Evolutionary conservation across 106 monocot species (phyloP).

Genomic region (Acanthochlamys bracteata): DNA sequence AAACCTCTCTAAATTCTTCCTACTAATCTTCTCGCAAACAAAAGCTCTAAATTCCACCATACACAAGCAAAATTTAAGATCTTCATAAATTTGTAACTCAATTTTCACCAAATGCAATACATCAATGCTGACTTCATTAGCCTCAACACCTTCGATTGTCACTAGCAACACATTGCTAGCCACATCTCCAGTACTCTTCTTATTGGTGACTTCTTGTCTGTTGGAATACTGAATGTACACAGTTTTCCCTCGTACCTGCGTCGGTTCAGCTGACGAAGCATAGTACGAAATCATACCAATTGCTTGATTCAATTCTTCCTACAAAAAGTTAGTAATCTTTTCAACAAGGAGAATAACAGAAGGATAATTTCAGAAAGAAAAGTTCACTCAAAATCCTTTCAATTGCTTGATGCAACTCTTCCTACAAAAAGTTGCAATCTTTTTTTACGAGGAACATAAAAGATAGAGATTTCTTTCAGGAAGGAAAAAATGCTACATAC

Average conservation of each 20-base stretch:
- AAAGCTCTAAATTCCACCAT: too few species aligned
- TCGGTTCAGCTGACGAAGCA: conserved; percentile 49
- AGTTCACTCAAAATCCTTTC: too few species aligned
- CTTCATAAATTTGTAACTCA: neutral
- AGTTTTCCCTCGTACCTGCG: conserved; percentile 55
- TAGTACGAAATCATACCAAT: conserved; percentile 56
- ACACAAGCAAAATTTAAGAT: too few species aligned
- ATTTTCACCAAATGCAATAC: conserved; percentile 47
- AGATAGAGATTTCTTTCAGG: neutral
- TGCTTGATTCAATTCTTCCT: conserved; percentile 53
- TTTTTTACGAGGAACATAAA: neutral
- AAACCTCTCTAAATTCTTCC: too few species aligned
- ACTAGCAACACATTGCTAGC: conserved; percentile 45
- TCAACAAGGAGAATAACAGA: neutral
- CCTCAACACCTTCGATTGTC: conserved; percentile 40
- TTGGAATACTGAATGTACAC: conserved; percentile 65
- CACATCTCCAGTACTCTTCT: conserved; percentile 34
- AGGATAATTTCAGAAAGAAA: too few species aligned
- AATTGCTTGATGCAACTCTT: too few species aligned
- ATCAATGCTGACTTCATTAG: conserved; percentile 62
- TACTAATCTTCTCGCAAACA: too few species aligned
- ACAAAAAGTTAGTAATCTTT: neutral
- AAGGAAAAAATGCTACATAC: too few species aligned
- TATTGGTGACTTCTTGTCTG: conserved; percentile 40
- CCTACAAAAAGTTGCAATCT: neutral